These are phyloP conservation scores for Sugiyamaella chiloensis DNA, from an alignment of 805 yeast species.

Conservation along the genomic window DNA sequence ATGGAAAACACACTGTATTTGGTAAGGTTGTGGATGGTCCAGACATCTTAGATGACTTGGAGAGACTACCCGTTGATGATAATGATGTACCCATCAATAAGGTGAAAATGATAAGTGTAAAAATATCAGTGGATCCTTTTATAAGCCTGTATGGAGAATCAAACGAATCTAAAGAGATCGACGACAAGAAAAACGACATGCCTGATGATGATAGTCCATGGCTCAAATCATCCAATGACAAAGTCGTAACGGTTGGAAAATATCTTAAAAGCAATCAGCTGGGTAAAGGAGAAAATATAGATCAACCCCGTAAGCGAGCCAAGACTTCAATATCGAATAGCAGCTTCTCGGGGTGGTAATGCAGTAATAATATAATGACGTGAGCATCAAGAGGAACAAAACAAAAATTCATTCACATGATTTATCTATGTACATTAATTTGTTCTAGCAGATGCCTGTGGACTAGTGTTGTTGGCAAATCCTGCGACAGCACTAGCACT, in stretches of 20 bases:
- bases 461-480: slow-evolving; percentile 4
- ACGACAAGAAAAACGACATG: slow-evolving; percentile 4
- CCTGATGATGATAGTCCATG: slow-evolving; percentile 25
- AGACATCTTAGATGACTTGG: slow-evolving; percentile 53
- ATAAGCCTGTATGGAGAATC: slow-evolving; percentile 10
- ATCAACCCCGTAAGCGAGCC: slow-evolving; percentile 14
- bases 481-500: slow-evolving; percentile 12
- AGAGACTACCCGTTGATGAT: slow-evolving; percentile 47
- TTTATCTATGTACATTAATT: slow-evolving; percentile 10
- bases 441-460: not conserved
- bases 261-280: slow-evolving; percentile 16
- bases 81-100: slow-evolving; percentile 44
- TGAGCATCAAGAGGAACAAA: no score
- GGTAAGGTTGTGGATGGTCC: slow-evolving; percentile 52
- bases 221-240: slow-evolving; percentile 16
- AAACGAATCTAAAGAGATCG: slow-evolving; percentile 3
- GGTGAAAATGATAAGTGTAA: slow-evolving; percentile 37
- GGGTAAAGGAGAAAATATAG: slow-evolving; percentile 2
- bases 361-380: no score
- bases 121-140: slow-evolving; percentile 24
- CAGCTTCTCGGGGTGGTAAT: slow-evolving; percentile 24
- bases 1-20: slow-evolving; percentile 72
- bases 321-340: slow-evolving; percentile 23
- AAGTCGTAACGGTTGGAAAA: slow-evolving; percentile 21
- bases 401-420: no score